Percentiles rank a stretch among this genome's conserved stretches.
Conservation (phyloP, 768 basidiomycete species). For the Pleurotus sapidus region DNA sequence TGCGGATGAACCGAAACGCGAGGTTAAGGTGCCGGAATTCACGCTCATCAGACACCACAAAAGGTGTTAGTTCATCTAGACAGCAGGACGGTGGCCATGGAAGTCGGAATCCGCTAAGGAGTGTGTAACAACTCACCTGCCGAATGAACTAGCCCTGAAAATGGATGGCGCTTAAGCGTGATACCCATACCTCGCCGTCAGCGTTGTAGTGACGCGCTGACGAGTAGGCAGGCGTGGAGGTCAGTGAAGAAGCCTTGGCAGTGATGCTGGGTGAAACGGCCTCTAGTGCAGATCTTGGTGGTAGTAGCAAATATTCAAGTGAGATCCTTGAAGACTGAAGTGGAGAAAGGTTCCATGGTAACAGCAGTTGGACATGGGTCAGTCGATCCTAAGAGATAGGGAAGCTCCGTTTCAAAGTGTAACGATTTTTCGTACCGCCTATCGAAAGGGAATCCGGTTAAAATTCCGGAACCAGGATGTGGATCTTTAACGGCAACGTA, state of each 20-base stretch:
- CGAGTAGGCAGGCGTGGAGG: slow-evolving; percentile 79
- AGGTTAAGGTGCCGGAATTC: slow-evolving; percentile 78
- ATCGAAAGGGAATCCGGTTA: slow-evolving; percentile 62
- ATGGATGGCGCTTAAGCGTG: slow-evolving; percentile 88
- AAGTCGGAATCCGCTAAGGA: slow-evolving; percentile 85
- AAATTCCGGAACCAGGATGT: slow-evolving; percentile 41
- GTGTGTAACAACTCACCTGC: slow-evolving; percentile 89
- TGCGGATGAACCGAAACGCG: slow-evolving; percentile 70
- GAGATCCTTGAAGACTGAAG: slow-evolving; percentile 86
- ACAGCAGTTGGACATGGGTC: slow-evolving; percentile 86
- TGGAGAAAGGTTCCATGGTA: slow-evolving; percentile 87
- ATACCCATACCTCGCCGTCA: slow-evolving; percentile 82
- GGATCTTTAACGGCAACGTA: slow-evolving; percentile 42
- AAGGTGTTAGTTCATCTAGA: slow-evolving; percentile 86
- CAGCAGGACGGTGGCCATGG: slow-evolving; percentile 87
- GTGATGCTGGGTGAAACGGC: slow-evolving; percentile 72
- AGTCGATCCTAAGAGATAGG: slow-evolving; percentile 83
- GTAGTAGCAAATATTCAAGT: slow-evolving; percentile 88
- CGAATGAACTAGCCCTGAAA: slow-evolving; percentile 90
- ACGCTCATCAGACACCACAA: slow-evolving; percentile 85
- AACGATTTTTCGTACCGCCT: slow-evolving; percentile 46
- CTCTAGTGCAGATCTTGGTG: slow-evolving; percentile 87
- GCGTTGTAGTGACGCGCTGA: slow-evolving; percentile 67
- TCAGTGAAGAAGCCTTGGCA: slow-evolving; percentile 75
- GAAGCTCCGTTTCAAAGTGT: slow-evolving; percentile 67